Percentiles rank a stretch among this genome's conserved stretches.
Conservation (phyloP, 768 basidiomycete species). For the Suillus hirtellus region DNA sequence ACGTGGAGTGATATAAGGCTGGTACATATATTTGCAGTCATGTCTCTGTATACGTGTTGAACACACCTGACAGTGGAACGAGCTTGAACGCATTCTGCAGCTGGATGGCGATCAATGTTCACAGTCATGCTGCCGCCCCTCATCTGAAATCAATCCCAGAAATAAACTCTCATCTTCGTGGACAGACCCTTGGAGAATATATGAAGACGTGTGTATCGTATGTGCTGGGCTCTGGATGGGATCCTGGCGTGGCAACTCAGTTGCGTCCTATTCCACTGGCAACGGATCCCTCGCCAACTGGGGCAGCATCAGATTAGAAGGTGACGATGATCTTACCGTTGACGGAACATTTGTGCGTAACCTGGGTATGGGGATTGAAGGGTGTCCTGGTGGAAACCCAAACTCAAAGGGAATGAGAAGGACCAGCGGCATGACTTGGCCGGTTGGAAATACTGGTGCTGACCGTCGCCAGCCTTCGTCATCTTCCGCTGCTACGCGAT, state of each 20-base stretch:
- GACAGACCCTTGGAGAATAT: conserved; percentile 78
- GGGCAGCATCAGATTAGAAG: conserved; percentile 61
- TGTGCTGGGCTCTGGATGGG: conserved; percentile 86
- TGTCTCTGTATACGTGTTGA: conserved; percentile 1
- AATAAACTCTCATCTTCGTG: conserved; percentile 50
- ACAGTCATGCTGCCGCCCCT: conserved; percentile 37
- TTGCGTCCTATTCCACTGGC: conserved; percentile 48
- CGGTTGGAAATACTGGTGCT: conserved; percentile 36
- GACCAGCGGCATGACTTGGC: conserved; percentile 53
- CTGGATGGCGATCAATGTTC: conserved; percentile 42
- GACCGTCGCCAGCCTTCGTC: conserved; percentile 35
- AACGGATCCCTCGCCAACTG: conserved; percentile 49
- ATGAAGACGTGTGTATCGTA: conserved; percentile 82
- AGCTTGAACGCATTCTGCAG: conserved; percentile 68
- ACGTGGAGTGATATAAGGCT: conserved; percentile 84
- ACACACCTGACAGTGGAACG: conserved; percentile 61
- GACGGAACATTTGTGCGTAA: conserved; percentile 47
- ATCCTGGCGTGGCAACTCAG: conserved; percentile 53
- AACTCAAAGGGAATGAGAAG: conserved; percentile 42
- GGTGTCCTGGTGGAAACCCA: conserved; percentile 42
- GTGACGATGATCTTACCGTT: conserved; percentile 60
- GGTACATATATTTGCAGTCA: conserved; percentile 37
- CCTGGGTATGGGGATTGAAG: conserved; percentile 73
- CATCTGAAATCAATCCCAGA: conserved; percentile 32
- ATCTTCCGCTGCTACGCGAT: conserved; percentile 23